Conservation (phyloP, 805 yeast species). For the Candida taoyuanica region DNA sequence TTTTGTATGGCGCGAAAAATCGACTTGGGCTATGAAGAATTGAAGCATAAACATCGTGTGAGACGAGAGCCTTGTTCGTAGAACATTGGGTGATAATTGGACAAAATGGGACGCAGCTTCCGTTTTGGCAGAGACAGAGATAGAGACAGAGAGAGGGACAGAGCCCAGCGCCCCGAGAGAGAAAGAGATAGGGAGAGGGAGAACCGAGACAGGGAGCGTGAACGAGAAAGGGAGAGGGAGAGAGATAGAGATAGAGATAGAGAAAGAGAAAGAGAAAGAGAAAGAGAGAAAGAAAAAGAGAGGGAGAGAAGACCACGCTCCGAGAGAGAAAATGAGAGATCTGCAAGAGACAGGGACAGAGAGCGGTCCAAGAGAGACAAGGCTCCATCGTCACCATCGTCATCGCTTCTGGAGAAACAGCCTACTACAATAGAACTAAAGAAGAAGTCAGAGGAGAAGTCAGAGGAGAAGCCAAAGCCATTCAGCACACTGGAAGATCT, state of each 20-base stretch:
- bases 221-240: slow-evolving; percentile 4
- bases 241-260: slow-evolving; percentile 8
- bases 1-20: too few relatives aligned
- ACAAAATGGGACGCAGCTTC: neutral
- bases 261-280: slow-evolving; percentile 5
- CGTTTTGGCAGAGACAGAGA: neutral
- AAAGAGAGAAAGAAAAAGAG: neutral
- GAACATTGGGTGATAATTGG: too few relatives aligned
- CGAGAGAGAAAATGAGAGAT: slow-evolving; percentile 1
- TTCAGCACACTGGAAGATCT: neutral
- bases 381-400: neutral
- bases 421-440: neutral
- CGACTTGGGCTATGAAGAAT: too few relatives aligned
- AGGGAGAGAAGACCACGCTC: neutral
- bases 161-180: slow-evolving; percentile 4
- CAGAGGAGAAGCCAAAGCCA: neutral
- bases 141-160: slow-evolving; percentile 3
- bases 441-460: neutral
- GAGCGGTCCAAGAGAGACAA: neutral
- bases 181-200: slow-evolving; percentile 2
- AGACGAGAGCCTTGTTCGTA: too few relatives aligned
- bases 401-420: neutral
- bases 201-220: slow-evolving; percentile 3
- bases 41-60: too few relatives aligned
- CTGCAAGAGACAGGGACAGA: neutral